phyloP scores from a whole-genome alignment of 2,329 filamentous ascomycete species.

The Epichloe sylvatica region DNA sequence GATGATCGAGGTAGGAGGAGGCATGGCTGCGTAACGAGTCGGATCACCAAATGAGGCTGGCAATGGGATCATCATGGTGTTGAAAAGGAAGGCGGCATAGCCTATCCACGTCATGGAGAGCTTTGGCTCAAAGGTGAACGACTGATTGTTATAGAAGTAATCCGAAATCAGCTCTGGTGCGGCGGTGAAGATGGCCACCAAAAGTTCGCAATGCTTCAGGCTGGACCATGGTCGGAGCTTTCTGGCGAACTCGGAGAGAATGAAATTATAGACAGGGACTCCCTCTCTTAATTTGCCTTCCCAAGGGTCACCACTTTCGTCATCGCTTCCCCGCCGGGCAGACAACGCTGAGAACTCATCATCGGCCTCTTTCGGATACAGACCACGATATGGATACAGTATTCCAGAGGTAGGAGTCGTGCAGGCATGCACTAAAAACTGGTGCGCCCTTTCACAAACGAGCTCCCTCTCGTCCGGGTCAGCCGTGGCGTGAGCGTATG shows the following conservation, averaged over 20 bases:
- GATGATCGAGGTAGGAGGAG: slow-evolving; percentile 65
- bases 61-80: slow-evolving; percentile 59
- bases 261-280: slow-evolving; percentile 64
- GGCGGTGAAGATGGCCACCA: slow-evolving; percentile 63
- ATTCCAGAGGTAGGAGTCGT: slow-evolving; percentile 61
- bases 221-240: slow-evolving; percentile 73
- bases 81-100: slow-evolving; percentile 79
- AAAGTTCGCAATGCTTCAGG: slow-evolving; percentile 64
- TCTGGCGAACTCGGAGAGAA: slow-evolving; percentile 64
- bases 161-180: slow-evolving; percentile 78
- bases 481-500: slow-evolving; percentile 35
- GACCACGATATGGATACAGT: slow-evolving; percentile 62
- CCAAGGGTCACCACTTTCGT: slow-evolving; percentile 49
- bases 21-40: slow-evolving; percentile 45
- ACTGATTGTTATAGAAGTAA: slow-evolving; percentile 69
- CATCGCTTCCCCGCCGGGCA: slow-evolving; percentile 18
- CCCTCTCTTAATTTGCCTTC: slow-evolving; percentile 52
- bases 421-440: slow-evolving; percentile 62
- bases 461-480: slow-evolving; percentile 28
- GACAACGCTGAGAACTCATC: slow-evolving; percentile 20
- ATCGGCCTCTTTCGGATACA: slow-evolving; percentile 64
- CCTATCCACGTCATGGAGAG: slow-evolving; percentile 89
- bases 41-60: slow-evolving; percentile 58
- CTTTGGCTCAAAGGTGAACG: slow-evolving; percentile 82
- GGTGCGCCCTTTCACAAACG: slow-evolving; percentile 57